Base-by-base conservation (phyloP, 805 yeast genomes). In the Ogataea nakhonphanomensis region DNA sequence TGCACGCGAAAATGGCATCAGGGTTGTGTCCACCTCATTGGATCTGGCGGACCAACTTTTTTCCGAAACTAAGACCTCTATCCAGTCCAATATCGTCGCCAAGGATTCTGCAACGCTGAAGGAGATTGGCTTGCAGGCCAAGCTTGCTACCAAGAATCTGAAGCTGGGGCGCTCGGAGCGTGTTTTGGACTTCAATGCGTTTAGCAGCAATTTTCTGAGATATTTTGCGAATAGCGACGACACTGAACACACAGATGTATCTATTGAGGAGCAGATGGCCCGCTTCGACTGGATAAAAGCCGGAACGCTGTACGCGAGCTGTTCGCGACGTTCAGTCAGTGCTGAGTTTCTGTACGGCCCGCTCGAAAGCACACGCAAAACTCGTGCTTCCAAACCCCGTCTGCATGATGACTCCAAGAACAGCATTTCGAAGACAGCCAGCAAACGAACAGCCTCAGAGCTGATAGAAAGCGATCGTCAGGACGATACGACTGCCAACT, bases 311-410 rank as follows among this genome's bases (percentile, higher is more conserved):
- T 76, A 69, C 48, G 62, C 71, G 45, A 59, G 67, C 44, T 54
- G 71, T 25, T 73, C 82, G 41, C 55, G 55, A 3, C 68, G 71
- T 35, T 70, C 84, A 0, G 59, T 70, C 0, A 71, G 77, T 0
- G 63, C 70, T 14, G 84, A 81, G 46, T 85, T 82, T 54, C 59
- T 87, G 45, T 64, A 79, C 39, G 95, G 95, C 0, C 89, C 95
- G 0, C 62, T 86, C 30, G 78, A 74, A 12, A 66, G 81, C 2
- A 82, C 81, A 47, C 73, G 75, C 46, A 76, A 72, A 50, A 62
- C 57, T n/a, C 51, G 66, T n/a, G 54, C 21, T 1, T 13, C 56
- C 0, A 61, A 49, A 30, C 62, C 51, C 39, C 71, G 68, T 24
- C 54, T 63, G 5, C 72, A 62, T 27, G 79, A 73, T 37, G 76